phyloP scores from a whole-genome alignment of 305 asterid genomes.

The Fraxinus latifolia region DNA sequence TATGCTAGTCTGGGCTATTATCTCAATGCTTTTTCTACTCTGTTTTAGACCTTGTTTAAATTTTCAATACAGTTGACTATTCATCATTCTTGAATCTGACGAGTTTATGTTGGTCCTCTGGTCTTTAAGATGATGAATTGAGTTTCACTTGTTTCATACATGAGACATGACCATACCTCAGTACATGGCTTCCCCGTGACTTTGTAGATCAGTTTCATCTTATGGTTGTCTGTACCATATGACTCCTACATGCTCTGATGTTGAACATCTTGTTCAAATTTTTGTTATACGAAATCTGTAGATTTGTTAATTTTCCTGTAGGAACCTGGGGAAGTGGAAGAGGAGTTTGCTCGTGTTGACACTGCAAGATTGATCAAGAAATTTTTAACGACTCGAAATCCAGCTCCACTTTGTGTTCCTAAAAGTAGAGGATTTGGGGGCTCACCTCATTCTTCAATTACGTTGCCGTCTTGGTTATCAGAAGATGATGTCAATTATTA shows the following conservation, averaged over 20 bases:
- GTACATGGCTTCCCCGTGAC: neutral
- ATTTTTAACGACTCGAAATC: slow-evolving; percentile 47
- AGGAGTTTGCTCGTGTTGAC: slow-evolving; percentile 62
- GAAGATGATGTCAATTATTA: slow-evolving; percentile 70
- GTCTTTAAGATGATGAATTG: neutral
- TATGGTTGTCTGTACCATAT: neutral
- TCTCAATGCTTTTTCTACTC: neutral
- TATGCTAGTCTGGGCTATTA: neutral
- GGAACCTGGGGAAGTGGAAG: slow-evolving; percentile 84
- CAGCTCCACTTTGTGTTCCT: slow-evolving; percentile 54
- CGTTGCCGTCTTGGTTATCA: slow-evolving; percentile 73
- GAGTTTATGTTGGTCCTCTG: neutral
- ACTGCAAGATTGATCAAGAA: slow-evolving; percentile 57
- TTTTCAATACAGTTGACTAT: neutral
- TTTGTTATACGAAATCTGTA: neutral
- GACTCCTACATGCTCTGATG: neutral
- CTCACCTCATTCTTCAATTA: slow-evolving; percentile 37
- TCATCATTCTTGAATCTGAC: neutral
- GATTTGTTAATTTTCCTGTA: slow-evolving; percentile 21
- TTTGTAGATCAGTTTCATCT: neutral
- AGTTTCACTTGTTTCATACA: neutral
- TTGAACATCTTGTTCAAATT: neutral
- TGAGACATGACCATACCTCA: neutral
- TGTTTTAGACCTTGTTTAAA: neutral
- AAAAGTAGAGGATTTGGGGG: slow-evolving; percentile 63